Percentiles rank a stretch among this genome's conserved stretches.
Evolutionary conservation across 768 basidiomycete genomes (phyloP).

Genomic region (Pleurotus tuber-regium): DNA sequence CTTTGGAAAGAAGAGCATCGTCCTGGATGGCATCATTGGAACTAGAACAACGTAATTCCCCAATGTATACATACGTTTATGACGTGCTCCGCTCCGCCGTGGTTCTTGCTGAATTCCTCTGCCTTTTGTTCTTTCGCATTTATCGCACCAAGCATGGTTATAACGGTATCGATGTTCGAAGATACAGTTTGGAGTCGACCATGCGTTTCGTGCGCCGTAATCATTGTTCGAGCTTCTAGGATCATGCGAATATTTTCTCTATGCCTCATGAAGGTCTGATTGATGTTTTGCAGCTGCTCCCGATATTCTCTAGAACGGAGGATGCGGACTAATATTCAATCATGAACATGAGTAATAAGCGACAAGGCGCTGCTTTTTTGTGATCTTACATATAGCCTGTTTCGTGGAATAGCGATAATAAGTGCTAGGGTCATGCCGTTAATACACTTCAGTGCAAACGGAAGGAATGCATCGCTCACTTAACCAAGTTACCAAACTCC

Average conservation of each 20-base stretch:
- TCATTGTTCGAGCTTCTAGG: conserved; percentile 5
- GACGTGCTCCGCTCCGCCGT: conserved; percentile 1
- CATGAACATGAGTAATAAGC: neutral
- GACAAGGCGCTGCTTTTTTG: no score
- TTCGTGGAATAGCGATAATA: conserved; percentile 6
- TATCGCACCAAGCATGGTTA: conserved; percentile 4
- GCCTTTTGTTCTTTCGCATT: conserved; percentile 8
- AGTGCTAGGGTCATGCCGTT: neutral
- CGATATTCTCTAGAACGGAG: conserved; percentile 6
- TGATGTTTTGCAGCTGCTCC: neutral
- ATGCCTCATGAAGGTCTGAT: neutral
- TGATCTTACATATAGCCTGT: conserved; percentile 7
- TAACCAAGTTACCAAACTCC: conserved; percentile 10
- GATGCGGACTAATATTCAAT: conserved; percentile 1
- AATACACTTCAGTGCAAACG: no score
- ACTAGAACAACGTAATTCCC: neutral
- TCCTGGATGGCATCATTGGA: neutral
- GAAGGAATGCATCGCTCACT: no score
- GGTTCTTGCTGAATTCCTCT: neutral
- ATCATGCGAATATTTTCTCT: neutral
- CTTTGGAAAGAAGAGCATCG: conserved; percentile 8
- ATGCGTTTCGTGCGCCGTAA: conserved; percentile 1
- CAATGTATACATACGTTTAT: neutral
- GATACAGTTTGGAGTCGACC: neutral
- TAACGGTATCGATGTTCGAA: neutral